A percentile compares a stretch with the other conserved stretches of the same genome.
Evolutionary conservation across 2,329 filamentous ascomycete genomes (phyloP).

Genomic region (Plenodomus lindquistii): DNA sequence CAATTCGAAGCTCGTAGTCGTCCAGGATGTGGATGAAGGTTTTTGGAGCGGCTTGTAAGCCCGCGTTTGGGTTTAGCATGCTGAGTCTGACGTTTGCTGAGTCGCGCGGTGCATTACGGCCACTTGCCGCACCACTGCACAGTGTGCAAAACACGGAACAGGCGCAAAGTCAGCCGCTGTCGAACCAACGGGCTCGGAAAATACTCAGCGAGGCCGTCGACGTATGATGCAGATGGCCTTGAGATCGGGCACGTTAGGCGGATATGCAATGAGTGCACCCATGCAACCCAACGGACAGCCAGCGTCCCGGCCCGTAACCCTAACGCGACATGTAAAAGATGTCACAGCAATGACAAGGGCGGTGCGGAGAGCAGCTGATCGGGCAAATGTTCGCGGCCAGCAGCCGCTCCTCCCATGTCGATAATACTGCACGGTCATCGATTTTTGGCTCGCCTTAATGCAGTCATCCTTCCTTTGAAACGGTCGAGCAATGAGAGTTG

Average conservation of each 20-base stretch:
- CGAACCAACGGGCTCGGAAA: slow-evolving; percentile 18
- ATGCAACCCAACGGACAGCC: slow-evolving; percentile 22
- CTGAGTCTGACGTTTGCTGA: slow-evolving; percentile 13
- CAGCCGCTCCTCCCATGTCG: slow-evolving; percentile 10
- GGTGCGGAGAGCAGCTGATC: slow-evolving; percentile 28
- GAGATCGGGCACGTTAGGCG: slow-evolving; percentile 31
- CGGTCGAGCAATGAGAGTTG: slow-evolving; percentile 1
- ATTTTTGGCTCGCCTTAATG: slow-evolving; percentile 11
- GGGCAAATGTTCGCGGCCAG: slow-evolving; percentile 14
- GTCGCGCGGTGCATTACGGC: slow-evolving; percentile 5
- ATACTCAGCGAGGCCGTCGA: slow-evolving; percentile 13
- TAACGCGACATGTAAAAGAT: slow-evolving; percentile 31
- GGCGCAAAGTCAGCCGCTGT: slow-evolving; percentile 15
- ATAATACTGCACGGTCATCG: slow-evolving; percentile 25
- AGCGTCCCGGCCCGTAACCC: slow-evolving; percentile 38
- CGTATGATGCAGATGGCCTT: slow-evolving; percentile 23
- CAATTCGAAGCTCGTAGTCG: neutral
- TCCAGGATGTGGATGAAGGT: neutral
- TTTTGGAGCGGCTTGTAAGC: neutral
- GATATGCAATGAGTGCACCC: slow-evolving; percentile 29
- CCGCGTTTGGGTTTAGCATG: slow-evolving; percentile 1
- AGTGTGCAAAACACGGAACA: neutral
- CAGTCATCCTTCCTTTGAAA: slow-evolving; percentile 16
- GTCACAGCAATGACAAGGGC: slow-evolving; percentile 34
- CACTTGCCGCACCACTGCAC: slow-evolving; percentile 2